phyloP scores from a whole-genome alignment of 1,284 basidiomycete genomes.

The Ustilago curta region DNA sequence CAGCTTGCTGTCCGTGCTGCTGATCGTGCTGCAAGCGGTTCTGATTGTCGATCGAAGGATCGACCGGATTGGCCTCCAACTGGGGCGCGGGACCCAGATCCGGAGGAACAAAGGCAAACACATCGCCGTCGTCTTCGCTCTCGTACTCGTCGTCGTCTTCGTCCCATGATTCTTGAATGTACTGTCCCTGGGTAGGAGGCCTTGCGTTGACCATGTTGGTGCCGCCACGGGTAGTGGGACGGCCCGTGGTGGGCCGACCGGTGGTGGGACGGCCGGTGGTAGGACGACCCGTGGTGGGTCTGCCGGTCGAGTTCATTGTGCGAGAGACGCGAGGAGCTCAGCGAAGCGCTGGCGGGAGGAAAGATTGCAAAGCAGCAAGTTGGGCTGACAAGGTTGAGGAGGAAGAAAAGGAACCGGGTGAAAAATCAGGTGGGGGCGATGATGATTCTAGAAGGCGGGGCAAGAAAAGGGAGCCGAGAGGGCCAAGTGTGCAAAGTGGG shows the following conservation, averaged over 20 bases:
- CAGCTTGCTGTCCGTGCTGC: conserved; percentile 9
- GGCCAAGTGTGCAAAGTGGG: too few relatives aligned
- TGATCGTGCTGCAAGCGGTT: conserved; percentile 23
- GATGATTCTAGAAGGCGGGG: too few relatives aligned
- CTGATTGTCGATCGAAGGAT: conserved; percentile 51
- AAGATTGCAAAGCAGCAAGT: neutral
- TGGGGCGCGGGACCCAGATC: conserved; percentile 51
- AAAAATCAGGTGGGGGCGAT: too few relatives aligned
- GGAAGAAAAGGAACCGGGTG: too few relatives aligned
- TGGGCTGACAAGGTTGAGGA: neutral
- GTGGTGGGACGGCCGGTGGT: conserved; percentile 43
- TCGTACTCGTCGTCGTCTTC: conserved; percentile 64
- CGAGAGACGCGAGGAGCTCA: neutral
- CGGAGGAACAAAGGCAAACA: conserved; percentile 66
- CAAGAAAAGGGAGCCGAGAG: too few relatives aligned
- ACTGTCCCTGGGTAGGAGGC: conserved; percentile 38
- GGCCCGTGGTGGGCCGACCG: conserved; percentile 40
- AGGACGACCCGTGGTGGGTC: conserved; percentile 44
- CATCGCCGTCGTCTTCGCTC: conserved; percentile 63
- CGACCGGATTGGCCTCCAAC: conserved; percentile 46
- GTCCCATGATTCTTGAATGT: conserved; percentile 51
- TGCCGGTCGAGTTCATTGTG: conserved; percentile 29
- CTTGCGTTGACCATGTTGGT: conserved; percentile 8
- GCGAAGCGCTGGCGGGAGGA: neutral
- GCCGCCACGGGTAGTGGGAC: conserved; percentile 42